Percentiles rank a stretch among this genome's conserved stretches.
Conservation (phyloP, 257 asterid genomes). For the Perilla frutescens region DNA sequence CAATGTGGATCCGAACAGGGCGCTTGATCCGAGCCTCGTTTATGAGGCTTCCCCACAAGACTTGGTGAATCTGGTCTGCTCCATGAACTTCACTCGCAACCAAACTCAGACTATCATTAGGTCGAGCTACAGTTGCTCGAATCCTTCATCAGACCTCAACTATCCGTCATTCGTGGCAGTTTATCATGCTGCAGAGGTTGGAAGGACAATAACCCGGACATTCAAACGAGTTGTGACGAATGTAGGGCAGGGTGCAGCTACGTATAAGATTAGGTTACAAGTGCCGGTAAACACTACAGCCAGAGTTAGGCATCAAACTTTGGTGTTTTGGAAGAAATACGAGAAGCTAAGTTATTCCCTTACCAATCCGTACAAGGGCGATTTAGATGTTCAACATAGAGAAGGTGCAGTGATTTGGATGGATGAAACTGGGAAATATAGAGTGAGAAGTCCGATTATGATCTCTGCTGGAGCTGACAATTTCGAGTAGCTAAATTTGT, state of each 20-base stretch:
- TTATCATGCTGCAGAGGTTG: not conserved
- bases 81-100: constrained; percentile 47
- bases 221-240: constrained; percentile 47
- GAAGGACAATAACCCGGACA: constrained; percentile 15
- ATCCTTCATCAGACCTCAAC: constrained; percentile 47
- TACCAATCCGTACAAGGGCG: constrained; percentile 35
- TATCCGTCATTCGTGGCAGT: constrained; percentile 51
- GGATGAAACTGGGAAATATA: constrained; percentile 34
- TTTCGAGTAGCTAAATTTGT: not conserved
- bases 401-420: constrained; percentile 48
- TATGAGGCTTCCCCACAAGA: constrained; percentile 44
- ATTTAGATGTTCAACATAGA: not conserved
- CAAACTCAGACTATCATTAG: constrained; percentile 44
- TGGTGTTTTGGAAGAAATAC: constrained; percentile 40
- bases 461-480: constrained; percentile 33
- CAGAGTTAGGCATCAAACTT: constrained; percentile 32
- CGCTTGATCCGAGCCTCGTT: constrained; percentile 52
- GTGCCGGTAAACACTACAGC: constrained; percentile 36
- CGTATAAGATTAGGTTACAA: constrained; percentile 34
- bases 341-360: constrained; percentile 45
- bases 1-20: constrained; percentile 47
- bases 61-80: constrained; percentile 47
- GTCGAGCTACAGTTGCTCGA: constrained; percentile 48
- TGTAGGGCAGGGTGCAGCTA: constrained; percentile 48
- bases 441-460: constrained; percentile 48